Evolutionary conservation across 352 stramenopile genomes (phyloP).

Genomic region (Phytopythium mirpurense): DNA sequence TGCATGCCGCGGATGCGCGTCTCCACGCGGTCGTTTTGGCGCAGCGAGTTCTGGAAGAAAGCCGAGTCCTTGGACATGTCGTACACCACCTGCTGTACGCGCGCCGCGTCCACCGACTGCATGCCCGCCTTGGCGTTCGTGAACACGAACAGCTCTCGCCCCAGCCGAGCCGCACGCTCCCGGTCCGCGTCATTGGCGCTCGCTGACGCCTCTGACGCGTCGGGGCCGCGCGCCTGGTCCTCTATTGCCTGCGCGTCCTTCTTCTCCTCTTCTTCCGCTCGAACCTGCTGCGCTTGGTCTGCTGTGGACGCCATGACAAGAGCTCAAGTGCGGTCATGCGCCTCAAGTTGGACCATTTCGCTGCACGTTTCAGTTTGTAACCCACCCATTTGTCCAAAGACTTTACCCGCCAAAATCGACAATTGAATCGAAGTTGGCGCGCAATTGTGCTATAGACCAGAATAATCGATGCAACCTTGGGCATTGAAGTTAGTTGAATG

Average conservation of each 20-base stretch:
- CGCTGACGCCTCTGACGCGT: too few relatives aligned
- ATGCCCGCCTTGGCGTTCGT: conserved; percentile 86
- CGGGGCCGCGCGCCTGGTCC: too few relatives aligned
- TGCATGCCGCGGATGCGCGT: conserved; percentile 73
- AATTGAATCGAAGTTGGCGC: neutral
- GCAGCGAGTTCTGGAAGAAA: conserved; percentile 91
- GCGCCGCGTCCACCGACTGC: conserved; percentile 81
- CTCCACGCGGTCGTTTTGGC: conserved; percentile 87
- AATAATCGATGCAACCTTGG: neutral
- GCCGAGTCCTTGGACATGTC: conserved; percentile 92
- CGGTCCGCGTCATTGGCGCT: too few relatives aligned
- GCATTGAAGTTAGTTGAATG: neutral
- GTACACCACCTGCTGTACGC: conserved; percentile 92
- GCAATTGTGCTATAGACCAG: neutral
- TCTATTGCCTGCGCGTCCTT: too few relatives aligned
- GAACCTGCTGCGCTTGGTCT: too few relatives aligned
- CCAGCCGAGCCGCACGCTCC: conserved; percentile 6
- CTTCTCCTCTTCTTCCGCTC: too few relatives aligned
- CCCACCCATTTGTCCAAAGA: too few relatives aligned
- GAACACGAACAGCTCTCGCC: conserved; percentile 72
- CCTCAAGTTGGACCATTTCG: too few relatives aligned
- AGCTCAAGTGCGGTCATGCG: too few relatives aligned
- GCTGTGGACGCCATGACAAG: too few relatives aligned
- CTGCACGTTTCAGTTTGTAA: too few relatives aligned
- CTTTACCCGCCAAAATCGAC: neutral